phyloP scores from a whole-genome alignment of 2,329 filamentous ascomycete genomes.

The Passalora sequoiae region DNA sequence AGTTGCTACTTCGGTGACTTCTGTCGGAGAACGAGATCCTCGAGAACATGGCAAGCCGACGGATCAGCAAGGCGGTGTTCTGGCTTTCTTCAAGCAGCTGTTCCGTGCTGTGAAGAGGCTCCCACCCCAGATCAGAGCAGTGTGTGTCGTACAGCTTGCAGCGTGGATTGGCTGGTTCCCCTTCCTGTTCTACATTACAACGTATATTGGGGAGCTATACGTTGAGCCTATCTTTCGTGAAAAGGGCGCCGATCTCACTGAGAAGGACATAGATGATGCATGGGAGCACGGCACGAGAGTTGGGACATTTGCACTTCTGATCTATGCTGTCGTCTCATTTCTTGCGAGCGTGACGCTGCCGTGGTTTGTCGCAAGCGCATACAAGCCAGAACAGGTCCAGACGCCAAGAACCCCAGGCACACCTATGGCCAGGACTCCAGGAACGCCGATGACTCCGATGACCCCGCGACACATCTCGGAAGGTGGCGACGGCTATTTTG shows the following conservation, averaged over 20 bases:
- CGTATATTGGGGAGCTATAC: constrained; percentile 75
- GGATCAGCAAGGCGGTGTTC: constrained; percentile 58
- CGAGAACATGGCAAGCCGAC: constrained; percentile 61
- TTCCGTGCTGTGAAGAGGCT: constrained; percentile 70
- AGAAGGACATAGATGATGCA: constrained; percentile 67
- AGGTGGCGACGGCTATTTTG: constrained; percentile 6
- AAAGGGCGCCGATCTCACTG: constrained; percentile 70
- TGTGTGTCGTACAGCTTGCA: constrained; percentile 94
- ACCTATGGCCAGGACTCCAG: constrained; percentile 20
- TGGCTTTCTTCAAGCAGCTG: constrained; percentile 75
- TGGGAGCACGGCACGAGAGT: constrained; percentile 83
- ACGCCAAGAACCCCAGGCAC: constrained; percentile 40
- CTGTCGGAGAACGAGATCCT: constrained; percentile 76
- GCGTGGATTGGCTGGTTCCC: constrained; percentile 98
- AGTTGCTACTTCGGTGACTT: constrained; percentile 62
- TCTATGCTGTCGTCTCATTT: constrained; percentile 83
- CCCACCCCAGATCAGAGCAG: constrained; percentile 80
- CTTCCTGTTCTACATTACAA: constrained; percentile 81
- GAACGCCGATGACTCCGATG: constrained; percentile 1
- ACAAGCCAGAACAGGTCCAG: constrained; percentile 45
- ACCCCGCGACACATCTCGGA: not conserved
- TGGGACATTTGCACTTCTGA: constrained; percentile 80
- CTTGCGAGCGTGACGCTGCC: constrained; percentile 76
- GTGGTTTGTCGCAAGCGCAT: constrained; percentile 78
- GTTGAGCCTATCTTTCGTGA: constrained; percentile 70